Base-by-base conservation (phyloP, 2,329 filamentous ascomycete species). In the Xylaria digitata region DNA sequence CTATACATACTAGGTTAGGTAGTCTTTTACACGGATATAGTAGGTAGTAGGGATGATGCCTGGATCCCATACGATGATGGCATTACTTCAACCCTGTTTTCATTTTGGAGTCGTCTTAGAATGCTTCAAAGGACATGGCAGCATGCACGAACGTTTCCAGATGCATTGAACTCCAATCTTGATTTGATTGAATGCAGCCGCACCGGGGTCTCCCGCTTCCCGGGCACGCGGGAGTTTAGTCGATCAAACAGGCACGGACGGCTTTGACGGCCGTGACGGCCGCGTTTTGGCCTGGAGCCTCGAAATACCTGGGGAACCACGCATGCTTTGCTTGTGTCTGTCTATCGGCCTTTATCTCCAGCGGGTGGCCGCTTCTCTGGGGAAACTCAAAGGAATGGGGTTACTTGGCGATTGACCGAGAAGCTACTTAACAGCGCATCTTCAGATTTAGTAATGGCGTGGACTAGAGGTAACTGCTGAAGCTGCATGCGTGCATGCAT, bases 231-330 rank as follows among this genome's bases (percentile, higher is more conserved):
- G 63, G 43, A 61, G 63, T 45, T 52, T 34, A 49, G 64, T 58
- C 59, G 64, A 66, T 66, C 64, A 66, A 66, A 66, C 64, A 49
- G 58, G 64, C 58, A 63, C 64, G 34, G 54, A 59, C 64, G 32
- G 52, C 34, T 61, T 26, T 30, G 34, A 42, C 46, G 40, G 52
- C 52, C 63, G 30, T 40, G 43, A 37, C 21, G 52, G 40, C 9
- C 37, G 26, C 26, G 26, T 26, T 26, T 15, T 11, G 37, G 11
- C 37, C 40, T 15, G 9, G 30, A 45, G 19, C 40, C 23, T 50
- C 13, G 11, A 46, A 34, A 32, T 37, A 11, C 45, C 19, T 23
- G 15, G 21, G 8, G 19, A 23, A 26, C 45, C 26, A 48, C 26
- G 23, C 45, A 5, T 3, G 42, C 42, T 19, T 7, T 21, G 9